Percentiles rank a stretch among this genome's conserved stretches.
Conservation (phyloP, 352 stramenopile genomes). For the Phytophthora citricola region DNA sequence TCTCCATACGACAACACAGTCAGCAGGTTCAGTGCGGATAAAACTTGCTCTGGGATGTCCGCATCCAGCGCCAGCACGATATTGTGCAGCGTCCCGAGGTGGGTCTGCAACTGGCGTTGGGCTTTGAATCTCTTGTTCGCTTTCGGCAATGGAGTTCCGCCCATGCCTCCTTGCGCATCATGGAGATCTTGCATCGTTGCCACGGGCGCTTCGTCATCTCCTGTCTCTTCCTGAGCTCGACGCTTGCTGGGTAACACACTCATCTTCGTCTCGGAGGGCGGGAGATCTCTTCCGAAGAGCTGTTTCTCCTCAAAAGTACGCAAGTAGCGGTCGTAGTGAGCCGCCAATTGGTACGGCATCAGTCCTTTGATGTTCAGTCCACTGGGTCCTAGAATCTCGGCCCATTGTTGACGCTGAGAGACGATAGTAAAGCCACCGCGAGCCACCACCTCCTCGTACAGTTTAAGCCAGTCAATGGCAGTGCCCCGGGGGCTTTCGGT, state of each 20-base stretch:
- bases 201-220: slow-evolving; percentile 46
- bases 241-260: slow-evolving; percentile 40
- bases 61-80: slow-evolving; percentile 81
- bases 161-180: slow-evolving; percentile 63
- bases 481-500: slow-evolving; percentile 60
- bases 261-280: slow-evolving; percentile 26
- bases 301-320: slow-evolving; percentile 82
- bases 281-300: slow-evolving; percentile 70
- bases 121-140: slow-evolving; percentile 74
- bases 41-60: slow-evolving; percentile 56
- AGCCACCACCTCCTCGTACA: slow-evolving; percentile 85
- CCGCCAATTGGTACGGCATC: slow-evolving; percentile 67
- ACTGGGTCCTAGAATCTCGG: slow-evolving; percentile 49
- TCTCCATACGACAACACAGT: slow-evolving; percentile 75
- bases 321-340: slow-evolving; percentile 63
- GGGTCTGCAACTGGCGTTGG: slow-evolving; percentile 49
- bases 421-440: slow-evolving; percentile 64
- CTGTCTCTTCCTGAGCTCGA: slow-evolving; percentile 8
- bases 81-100: slow-evolving; percentile 67
- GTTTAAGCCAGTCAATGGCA: slow-evolving; percentile 74
- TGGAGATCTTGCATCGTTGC: slow-evolving; percentile 71
- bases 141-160: slow-evolving; percentile 66
- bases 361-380: slow-evolving; percentile 65
- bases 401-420: slow-evolving; percentile 63
- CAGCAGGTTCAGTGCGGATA: slow-evolving; percentile 70